phyloP scores from a whole-genome alignment of 768 basidiomycete genomes.

The Cubamyces lactineus region DNA sequence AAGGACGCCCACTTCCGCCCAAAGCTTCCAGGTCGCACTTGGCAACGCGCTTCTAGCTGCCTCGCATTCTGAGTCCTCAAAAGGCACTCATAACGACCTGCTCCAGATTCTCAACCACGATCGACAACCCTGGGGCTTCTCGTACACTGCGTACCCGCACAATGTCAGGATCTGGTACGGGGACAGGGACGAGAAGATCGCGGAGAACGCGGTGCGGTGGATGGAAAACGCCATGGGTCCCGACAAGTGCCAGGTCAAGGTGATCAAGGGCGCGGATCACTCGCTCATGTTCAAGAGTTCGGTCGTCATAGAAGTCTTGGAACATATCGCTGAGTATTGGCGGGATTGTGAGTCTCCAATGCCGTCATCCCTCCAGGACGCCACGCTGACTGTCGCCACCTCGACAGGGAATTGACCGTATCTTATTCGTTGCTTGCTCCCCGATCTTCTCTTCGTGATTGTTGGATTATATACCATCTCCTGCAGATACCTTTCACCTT shows the following conservation, averaged over 20 bases:
- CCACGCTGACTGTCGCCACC: neutral
- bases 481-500: conserved; percentile 25
- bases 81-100: conserved; percentile 89
- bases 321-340: conserved; percentile 60
- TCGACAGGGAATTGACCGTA: conserved; percentile 19
- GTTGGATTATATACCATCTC: conserved; percentile 38
- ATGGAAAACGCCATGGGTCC: conserved; percentile 85
- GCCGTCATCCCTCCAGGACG: neutral
- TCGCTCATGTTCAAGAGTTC: conserved; percentile 90
- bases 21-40: conserved; percentile 61
- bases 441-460: conserved; percentile 27
- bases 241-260: conserved; percentile 74
- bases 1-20: conserved; percentile 34
- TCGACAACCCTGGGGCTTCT: conserved; percentile 88
- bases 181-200: conserved; percentile 91
- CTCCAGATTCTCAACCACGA: conserved; percentile 91
- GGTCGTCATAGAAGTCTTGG: conserved; percentile 85
- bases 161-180: conserved; percentile 90
- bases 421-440: conserved; percentile 23
- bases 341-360: conserved; percentile 26
- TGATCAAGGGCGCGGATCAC: conserved; percentile 90
- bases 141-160: conserved; percentile 78
- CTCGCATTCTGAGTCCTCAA: conserved; percentile 92
- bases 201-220: conserved; percentile 88
- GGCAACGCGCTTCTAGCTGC: conserved; percentile 91